Evolutionary conservation across 129 eudicot species (phyloP), one percentile per base, ranked within the genome.

Genomic region (Heracleum sosnowskyi): DNA sequence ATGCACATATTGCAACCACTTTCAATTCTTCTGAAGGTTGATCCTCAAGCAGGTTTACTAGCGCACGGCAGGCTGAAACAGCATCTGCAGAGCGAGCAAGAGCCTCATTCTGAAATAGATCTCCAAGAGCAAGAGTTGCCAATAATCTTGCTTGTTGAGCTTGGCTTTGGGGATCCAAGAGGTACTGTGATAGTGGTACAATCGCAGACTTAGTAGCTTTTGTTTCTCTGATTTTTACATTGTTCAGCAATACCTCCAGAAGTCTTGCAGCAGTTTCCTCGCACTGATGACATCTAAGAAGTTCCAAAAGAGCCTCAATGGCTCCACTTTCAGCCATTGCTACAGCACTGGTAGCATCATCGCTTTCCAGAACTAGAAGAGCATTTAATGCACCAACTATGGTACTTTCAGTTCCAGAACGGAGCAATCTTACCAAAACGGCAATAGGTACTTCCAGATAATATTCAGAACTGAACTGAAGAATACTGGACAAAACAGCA

Each of bases 251-350:
- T 10, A 87, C 96, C 88, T 96, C 99, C 41, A 96, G 88, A 75
- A 96, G 80, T 75, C 99, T 86, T 76, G 99, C 99, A 55, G 97
- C 92, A 16, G 99, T 87, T 77, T 96, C 99, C 82, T 96, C 99
- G 78, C 97, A 96, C 64, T 90, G 99, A 84, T 96, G 99, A 41
- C 85, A 69, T 80, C 99, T 82, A 33, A 96, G 95, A 79, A 96
- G 94, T 78, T 92, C 97, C 86, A 96, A 80, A 47, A 96, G 94
- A 78, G 96, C 96, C 80, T 96, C 97, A 31, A 96, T 90, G 29
- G 97, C 99, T 36, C 97, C 99, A 82, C 99, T 88, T 86, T 96
- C 99, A 49, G 99, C 96, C 99, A 96, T 96, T 78, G 96, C 99
- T 79, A 89, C 85, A 51, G 97, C 92, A 78, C 97, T 96, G 33